phyloP scores from a whole-genome alignment of 2,329 filamentous ascomycete species.

The Aureobasidium mangrovei region DNA sequence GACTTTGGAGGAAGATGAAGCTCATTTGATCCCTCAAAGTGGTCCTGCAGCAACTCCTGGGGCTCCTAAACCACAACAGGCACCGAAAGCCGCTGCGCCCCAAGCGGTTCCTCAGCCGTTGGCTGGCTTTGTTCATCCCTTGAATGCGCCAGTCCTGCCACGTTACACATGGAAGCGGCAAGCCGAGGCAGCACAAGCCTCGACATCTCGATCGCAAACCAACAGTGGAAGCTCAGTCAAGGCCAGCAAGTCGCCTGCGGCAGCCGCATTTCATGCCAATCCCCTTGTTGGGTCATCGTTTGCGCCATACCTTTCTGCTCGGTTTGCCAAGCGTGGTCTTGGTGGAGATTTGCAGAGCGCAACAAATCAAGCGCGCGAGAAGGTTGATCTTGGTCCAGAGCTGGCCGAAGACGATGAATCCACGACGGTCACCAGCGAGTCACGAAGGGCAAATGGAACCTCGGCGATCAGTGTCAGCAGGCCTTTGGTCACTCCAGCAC shows the following conservation, averaged over 20 bases:
- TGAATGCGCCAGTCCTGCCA: slow-evolving; percentile 15
- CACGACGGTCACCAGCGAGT: neutral
- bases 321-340: slow-evolving; percentile 34
- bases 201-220: neutral
- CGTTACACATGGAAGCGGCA: slow-evolving; percentile 17
- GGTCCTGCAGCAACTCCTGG: slow-evolving; percentile 6
- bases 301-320: slow-evolving; percentile 34
- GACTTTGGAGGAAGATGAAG: slow-evolving; percentile 62
- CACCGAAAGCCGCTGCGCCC: neutral
- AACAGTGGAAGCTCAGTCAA: neutral
- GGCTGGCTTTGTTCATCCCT: slow-evolving; percentile 13
- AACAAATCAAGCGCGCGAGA: slow-evolving; percentile 24
- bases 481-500: slow-evolving; percentile 14
- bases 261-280: neutral
- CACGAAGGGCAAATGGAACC: neutral
- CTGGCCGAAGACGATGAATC: slow-evolving; percentile 14
- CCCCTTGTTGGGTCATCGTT: slow-evolving; percentile 12
- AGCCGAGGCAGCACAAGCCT: slow-evolving; percentile 9
- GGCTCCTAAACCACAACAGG: slow-evolving; percentile 11
- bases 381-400: slow-evolving; percentile 26
- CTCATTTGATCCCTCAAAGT: slow-evolving; percentile 15
- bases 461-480: neutral
- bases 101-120: neutral
- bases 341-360: slow-evolving; percentile 30
- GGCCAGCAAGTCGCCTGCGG: neutral